Evolutionary conservation across 2,329 filamentous ascomycete species (phyloP).

Genomic region (Penicillium nordicum): DNA sequence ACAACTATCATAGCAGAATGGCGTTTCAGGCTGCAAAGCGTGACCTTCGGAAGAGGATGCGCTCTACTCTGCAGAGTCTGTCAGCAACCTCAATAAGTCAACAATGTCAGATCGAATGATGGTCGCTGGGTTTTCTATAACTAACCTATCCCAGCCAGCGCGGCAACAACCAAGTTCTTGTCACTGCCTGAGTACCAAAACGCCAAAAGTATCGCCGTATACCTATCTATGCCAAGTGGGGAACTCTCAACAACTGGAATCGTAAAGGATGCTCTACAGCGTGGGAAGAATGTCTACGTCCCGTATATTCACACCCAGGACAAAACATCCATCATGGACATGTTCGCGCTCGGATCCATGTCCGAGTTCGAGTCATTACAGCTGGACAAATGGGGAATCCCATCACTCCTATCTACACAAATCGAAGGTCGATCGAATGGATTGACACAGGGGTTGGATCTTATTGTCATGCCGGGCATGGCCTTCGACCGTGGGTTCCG

Average conservation of each 20-base stretch:
- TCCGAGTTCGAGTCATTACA: conserved; percentile 74
- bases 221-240: conserved; percentile 84
- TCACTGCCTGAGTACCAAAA: conserved; percentile 69
- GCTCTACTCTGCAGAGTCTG: conserved; percentile 60
- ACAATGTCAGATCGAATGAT: conserved; percentile 62
- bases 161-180: conserved; percentile 63
- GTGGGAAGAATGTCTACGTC: conserved; percentile 83
- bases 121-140: conserved; percentile 4
- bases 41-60: conserved; percentile 69
- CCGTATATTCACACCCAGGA: conserved; percentile 74
- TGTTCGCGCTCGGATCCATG: conserved; percentile 73
- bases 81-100: conserved; percentile 58
- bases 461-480: conserved; percentile 89
- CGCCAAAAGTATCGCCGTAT: conserved; percentile 76
- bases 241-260: conserved; percentile 83
- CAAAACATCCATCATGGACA: conserved; percentile 80
- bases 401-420: conserved; percentile 68
- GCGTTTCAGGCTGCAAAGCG: conserved; percentile 68
- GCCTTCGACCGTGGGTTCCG: conserved; percentile 76
- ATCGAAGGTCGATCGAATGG: conserved; percentile 67
- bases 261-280: conserved; percentile 71
- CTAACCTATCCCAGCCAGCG: conserved; percentile 53
- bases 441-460: conserved; percentile 64
- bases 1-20: conserved; percentile 41
- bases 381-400: conserved; percentile 89